Evolutionary conservation across 805 yeast genomes (phyloP).

Genomic region (Vanderwaltozyma polyspora): DNA sequence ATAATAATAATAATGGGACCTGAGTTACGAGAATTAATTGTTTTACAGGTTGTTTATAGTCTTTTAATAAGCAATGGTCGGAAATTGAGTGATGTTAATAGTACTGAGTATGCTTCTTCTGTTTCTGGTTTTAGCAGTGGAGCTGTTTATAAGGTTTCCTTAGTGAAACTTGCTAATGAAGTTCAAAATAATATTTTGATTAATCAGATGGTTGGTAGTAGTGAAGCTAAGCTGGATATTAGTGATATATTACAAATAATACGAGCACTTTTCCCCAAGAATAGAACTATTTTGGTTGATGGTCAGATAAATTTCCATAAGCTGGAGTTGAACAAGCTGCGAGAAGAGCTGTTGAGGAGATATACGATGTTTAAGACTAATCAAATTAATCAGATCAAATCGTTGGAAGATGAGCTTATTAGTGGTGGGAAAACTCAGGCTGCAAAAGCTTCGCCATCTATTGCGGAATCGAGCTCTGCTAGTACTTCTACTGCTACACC

Average conservation of each 20-base stretch:
- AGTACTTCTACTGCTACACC: not conserved
- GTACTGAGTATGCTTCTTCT: not conserved
- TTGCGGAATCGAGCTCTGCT: too few relatives aligned
- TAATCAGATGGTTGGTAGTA: conserved; percentile 13
- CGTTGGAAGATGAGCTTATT: conserved; percentile 16
- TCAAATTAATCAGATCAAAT: conserved; percentile 8
- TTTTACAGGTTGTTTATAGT: conserved; percentile 22
- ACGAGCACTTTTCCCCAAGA: conserved; percentile 19
- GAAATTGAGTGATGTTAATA: not conserved
- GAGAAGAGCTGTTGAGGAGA: conserved; percentile 10
- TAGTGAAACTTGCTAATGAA: conserved; percentile 25
- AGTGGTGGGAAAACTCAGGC: not conserved
- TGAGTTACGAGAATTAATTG: too few relatives aligned
- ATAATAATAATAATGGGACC: too few relatives aligned
- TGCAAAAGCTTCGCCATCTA: too few relatives aligned
- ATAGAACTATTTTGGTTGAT: conserved; percentile 21
- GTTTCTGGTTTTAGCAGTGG: not conserved
- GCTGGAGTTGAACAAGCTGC: conserved; percentile 15
- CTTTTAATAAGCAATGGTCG: conserved; percentile 6
- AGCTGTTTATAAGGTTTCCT: conserved; percentile 13
- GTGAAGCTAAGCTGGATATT: conserved; percentile 19
- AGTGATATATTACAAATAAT: conserved; percentile 23
- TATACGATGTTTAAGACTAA: conserved; percentile 8
- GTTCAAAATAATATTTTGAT: conserved; percentile 23
- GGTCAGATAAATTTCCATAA: conserved; percentile 27